phyloP scores from a whole-genome alignment of 768 basidiomycete genomes.

The Kwoniella botswanensis region DNA sequence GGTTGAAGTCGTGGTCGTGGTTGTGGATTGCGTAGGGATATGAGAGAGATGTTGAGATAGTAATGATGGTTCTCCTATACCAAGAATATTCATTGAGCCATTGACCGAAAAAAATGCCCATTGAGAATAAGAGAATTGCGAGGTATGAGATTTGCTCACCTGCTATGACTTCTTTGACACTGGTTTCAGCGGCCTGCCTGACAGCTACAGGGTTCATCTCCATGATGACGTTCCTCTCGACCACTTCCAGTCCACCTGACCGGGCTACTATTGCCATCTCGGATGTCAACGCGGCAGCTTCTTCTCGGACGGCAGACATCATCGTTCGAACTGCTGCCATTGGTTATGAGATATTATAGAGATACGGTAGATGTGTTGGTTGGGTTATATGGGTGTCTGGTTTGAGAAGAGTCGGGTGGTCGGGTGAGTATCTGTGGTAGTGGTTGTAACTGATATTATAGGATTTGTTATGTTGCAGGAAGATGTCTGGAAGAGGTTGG shows the following conservation, averaged over 20 bases:
- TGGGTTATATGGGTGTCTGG: not conserved
- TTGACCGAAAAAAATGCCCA: not conserved
- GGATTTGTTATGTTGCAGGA: not conserved
- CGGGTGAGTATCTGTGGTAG: not conserved
- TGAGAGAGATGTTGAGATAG: conserved; percentile 27
- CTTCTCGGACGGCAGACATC: conserved; percentile 31
- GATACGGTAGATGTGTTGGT: not conserved
- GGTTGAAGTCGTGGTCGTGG: conserved; percentile 6
- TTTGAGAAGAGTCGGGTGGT: not conserved
- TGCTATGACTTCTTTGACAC: conserved; percentile 21
- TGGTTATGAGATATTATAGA: not conserved
- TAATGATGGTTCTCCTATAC: conserved; percentile 20
- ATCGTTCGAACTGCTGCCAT: conserved; percentile 37
- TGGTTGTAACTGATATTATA: not conserved
- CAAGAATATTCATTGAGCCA: not conserved
- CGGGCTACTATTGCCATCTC: conserved; percentile 28
- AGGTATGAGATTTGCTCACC: too few relatives aligned
- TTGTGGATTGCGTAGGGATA: conserved; percentile 11
- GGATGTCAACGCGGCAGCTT: conserved; percentile 24
- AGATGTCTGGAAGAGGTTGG: not conserved
- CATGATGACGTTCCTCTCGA: conserved; percentile 20
- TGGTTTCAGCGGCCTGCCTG: conserved; percentile 28
- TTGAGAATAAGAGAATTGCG: too few relatives aligned
- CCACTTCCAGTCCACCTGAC: conserved; percentile 10
- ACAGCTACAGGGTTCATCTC: conserved; percentile 41